Base-by-base conservation (phyloP, 805 yeast genomes). In the Blastobotrys mokoenaii region DNA sequence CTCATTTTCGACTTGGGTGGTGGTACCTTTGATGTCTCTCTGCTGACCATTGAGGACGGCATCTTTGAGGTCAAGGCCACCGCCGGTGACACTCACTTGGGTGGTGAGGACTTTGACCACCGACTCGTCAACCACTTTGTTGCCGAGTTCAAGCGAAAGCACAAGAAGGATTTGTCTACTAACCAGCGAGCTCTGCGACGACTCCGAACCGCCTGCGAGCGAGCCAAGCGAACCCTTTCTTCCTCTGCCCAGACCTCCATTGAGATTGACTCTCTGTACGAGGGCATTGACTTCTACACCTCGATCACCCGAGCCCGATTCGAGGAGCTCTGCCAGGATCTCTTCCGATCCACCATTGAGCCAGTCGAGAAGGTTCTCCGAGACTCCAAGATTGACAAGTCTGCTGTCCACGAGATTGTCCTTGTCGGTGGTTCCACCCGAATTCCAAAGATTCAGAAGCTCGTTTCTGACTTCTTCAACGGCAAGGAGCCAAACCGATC, bases 21-120 rank as follows among this genome's bases (percentile, higher is more conserved):
- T 75, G 96, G 96, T 80, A 88, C 96, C 67, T 88, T 88, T 75
- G 97, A 88, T 84, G 96, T 88, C 47, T 89, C 96, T 43, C 77
- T 88, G 54, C 77, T 88, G 67, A 80, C 89, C 67, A 85, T 88
- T 64, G 95, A 87, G 65, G 96, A 88, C 65, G 97, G 96, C 73
- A 86, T 88, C 63, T 88, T 88, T 77, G 90, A 88, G 69, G 97
- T 88, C 61, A 88, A 88, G 78, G 88, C 97, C 58, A 88, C 97
- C 52, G 87, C 86, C 48, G 87, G 84, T 68, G 85, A 88, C 66
- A 85, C 90, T 49, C 90, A 82, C 71, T 81, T 86, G 76, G 97
- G 97, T 77, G 97, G 97, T 82, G 96, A 89, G 75, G 97, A 89
- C 74, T 90, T 90, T 71, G 97, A 90, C 71, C 79, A 86, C 82